A percentile compares a stretch with the other conserved stretches of the same genome.
Evolutionary conservation across 2,329 filamentous ascomycete species (phyloP).

Genomic region (Ophiostoma tasmaniense): DNA sequence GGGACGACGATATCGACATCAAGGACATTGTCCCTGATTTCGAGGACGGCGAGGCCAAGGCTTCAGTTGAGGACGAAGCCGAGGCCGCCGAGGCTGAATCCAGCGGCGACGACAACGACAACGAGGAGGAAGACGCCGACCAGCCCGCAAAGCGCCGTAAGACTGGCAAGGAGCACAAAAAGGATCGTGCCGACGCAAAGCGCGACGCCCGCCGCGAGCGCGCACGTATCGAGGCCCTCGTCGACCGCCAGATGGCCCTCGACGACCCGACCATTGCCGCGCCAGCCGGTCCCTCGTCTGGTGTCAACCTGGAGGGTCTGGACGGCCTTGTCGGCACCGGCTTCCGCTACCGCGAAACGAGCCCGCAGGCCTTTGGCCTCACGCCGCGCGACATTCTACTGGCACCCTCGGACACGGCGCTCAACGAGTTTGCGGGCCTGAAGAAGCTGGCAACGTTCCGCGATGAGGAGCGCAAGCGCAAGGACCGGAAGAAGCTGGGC

Average conservation of each 20-base stretch:
- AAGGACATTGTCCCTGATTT: conserved; percentile 85
- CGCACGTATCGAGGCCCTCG: conserved; percentile 72
- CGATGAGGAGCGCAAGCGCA: conserved; percentile 78
- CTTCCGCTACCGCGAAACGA: conserved; percentile 94
- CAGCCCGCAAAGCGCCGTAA: conserved; percentile 48
- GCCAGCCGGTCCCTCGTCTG: conserved; percentile 5
- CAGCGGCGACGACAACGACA: conserved; percentile 29
- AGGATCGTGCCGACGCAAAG: conserved; percentile 50
- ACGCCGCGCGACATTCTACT: conserved; percentile 82
- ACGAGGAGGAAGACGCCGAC: conserved; percentile 26
- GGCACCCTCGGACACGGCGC: conserved; percentile 72
- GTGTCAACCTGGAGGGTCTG: conserved; percentile 20
- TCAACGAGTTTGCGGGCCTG: conserved; percentile 85
- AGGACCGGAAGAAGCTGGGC: conserved; percentile 77
- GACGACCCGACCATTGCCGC: conserved; percentile 47
- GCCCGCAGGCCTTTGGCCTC: conserved; percentile 80
- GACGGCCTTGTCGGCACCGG: conserved; percentile 14
- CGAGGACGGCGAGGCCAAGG: conserved; percentile 47
- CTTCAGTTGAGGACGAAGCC: conserved; percentile 26
- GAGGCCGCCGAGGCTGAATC: conserved; percentile 43
- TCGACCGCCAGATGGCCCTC: conserved; percentile 72
- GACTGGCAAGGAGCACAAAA: conserved; percentile 52
- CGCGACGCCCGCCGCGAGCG: conserved; percentile 73
- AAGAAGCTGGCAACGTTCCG: conserved; percentile 93
- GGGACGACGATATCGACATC: conserved; percentile 97